Evolutionary conservation across 2,329 filamentous ascomycete genomes (phyloP).

Genomic region (Trichoderma hamatum): DNA sequence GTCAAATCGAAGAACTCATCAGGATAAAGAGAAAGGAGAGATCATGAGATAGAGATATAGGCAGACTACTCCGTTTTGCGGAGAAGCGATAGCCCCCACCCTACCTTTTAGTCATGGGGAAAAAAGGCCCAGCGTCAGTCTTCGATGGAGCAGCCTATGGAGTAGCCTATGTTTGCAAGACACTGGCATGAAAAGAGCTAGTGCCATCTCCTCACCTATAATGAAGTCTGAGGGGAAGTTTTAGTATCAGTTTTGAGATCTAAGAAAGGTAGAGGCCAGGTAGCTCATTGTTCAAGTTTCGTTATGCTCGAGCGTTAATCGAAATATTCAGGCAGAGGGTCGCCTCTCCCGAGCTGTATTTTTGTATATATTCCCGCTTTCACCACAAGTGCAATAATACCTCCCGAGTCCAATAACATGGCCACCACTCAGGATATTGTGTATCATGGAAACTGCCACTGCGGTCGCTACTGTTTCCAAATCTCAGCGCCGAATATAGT

Average conservation of each 20-base stretch:
- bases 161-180: no score
- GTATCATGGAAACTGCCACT: conserved; percentile 38
- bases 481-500: conserved; percentile 26
- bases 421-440: not conserved
- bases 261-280: not conserved
- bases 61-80: conserved; percentile 1
- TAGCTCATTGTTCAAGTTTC: not conserved
- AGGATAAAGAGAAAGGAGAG: not conserved
- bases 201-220: not conserved
- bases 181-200: not conserved
- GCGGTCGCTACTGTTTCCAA: conserved; percentile 36
- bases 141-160: no score
- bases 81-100: conserved; percentile 18
- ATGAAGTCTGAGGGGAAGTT: no score
- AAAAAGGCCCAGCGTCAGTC: not conserved
- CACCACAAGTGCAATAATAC: not conserved
- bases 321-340: not conserved
- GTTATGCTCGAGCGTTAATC: not conserved
- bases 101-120: conserved; percentile 16
- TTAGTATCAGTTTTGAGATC: not conserved
- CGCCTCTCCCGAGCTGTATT: not conserved
- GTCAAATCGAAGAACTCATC: not conserved
- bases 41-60: not conserved
- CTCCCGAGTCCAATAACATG: not conserved
- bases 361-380: not conserved